Conservation (phyloP, 345 rosid genomes). For the Psidium guajava region DNA sequence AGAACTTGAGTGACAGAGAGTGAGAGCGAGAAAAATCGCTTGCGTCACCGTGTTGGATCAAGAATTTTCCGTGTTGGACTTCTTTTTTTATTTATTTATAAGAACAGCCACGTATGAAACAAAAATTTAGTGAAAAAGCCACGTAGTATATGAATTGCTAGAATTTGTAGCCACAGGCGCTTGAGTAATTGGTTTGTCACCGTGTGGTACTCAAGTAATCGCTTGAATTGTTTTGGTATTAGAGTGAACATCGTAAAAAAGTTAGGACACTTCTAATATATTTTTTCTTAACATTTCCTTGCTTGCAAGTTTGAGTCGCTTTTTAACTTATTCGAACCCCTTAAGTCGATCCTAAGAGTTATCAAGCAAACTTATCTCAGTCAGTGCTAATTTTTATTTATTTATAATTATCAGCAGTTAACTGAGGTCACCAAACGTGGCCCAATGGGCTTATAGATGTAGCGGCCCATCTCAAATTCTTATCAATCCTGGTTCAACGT, state of each 20-base stretch:
- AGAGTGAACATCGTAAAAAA: background rate
- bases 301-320: background rate
- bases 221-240: background rate
- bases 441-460: background rate
- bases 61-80: background rate
- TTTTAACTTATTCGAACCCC: background rate
- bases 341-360: too few relatives aligned
- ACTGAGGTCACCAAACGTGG: background rate
- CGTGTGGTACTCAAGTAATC: background rate
- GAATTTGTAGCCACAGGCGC: background rate
- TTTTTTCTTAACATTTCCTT: too few relatives aligned
- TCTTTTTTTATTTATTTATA: background rate
- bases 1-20: conserved; percentile 4
- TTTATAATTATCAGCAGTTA: background rate
- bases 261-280: too few relatives aligned
- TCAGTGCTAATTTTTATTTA: background rate
- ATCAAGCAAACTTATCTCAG: background rate
- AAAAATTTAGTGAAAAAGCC: background rate
- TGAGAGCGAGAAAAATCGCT: too few relatives aligned
- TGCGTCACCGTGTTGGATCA: background rate
- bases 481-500: background rate
- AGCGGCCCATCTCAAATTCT: background rate
- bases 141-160: background rate
- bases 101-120: background rate
- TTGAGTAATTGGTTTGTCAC: background rate